Evolutionary conservation across 2,329 filamentous ascomycete species (phyloP).

Genomic region (Sporothrix euskadiensis): DNA sequence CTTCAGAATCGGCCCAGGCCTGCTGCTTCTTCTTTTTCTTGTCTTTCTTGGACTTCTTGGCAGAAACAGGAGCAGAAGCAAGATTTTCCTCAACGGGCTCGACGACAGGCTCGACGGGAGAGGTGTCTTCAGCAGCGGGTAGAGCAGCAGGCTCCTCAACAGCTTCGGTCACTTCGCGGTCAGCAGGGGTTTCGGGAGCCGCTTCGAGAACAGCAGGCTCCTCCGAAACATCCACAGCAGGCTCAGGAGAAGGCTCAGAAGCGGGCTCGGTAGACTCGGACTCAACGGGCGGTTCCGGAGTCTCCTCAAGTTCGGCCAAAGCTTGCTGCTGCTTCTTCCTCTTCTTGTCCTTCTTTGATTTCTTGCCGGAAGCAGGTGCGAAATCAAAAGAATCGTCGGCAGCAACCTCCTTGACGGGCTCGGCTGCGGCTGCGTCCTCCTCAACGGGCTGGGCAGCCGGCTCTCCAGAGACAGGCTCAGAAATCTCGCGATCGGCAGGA

Average conservation of each 20-base stretch:
- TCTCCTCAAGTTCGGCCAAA: conserved; percentile 7
- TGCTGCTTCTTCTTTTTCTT: conserved; percentile 23
- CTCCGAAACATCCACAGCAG: neutral
- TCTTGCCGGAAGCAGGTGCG: conserved; percentile 22
- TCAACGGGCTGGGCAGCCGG: neutral
- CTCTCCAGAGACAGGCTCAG: neutral
- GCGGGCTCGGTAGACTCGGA: neutral
- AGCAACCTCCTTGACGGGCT: neutral
- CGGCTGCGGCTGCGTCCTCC: neutral
- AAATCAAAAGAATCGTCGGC: neutral
- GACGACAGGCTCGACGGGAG: neutral
- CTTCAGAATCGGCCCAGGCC: neutral
- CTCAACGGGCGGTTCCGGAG: neutral
- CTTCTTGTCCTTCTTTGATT: conserved; percentile 20
- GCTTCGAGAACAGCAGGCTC: conserved; percentile 13
- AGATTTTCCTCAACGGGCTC: neutral
- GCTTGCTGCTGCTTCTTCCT: conserved; percentile 20
- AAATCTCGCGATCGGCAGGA: neutral
- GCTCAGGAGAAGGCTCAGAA: neutral
- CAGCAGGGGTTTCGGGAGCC: neutral
- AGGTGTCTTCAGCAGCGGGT: neutral
- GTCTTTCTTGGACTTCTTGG: conserved; percentile 24
- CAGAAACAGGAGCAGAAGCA: neutral
- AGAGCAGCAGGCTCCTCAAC: neutral
- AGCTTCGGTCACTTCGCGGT: neutral